A percentile compares a stretch with the other conserved stretches of the same genome.
phyloP scores from a whole-genome alignment of 2,329 filamentous ascomycete genomes.

The Ceratocystis lukuohia region DNA sequence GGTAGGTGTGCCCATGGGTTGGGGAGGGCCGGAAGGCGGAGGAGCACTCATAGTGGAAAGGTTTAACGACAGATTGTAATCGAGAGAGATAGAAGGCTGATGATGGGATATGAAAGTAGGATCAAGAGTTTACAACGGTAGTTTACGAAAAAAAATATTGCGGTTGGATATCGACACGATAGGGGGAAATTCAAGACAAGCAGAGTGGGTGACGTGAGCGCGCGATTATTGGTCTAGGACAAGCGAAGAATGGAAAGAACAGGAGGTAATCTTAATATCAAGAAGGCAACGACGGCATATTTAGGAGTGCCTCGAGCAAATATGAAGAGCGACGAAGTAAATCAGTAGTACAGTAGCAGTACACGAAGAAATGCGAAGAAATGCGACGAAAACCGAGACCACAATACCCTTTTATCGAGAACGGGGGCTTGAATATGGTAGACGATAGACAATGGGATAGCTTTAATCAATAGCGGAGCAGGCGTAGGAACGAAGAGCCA shows the following conservation, averaged over 20 bases:
- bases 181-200: neutral
- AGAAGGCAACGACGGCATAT: neutral
- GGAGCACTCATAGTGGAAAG: conserved; percentile 33
- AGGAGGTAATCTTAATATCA: neutral
- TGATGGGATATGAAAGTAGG: neutral
- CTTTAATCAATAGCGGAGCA: neutral
- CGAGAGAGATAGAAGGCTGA: neutral
- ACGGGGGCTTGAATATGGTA: neutral
- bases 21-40: conserved; percentile 25
- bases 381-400: neutral
- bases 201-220: neutral
- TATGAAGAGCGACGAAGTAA: neutral
- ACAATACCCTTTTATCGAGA: neutral
- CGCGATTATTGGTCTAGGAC: neutral
- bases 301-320: neutral
- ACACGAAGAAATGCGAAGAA: neutral
- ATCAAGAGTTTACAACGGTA: neutral
- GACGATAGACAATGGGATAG: neutral
- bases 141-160: neutral
- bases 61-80: neutral
- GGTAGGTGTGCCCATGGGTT: conserved; percentile 25
- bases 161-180: neutral
- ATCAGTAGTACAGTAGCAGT: neutral
- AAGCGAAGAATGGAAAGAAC: neutral
- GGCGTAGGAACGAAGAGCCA: neutral